Conservation (phyloP, 257 asterid genomes). For the Solanum chilense region DNA sequence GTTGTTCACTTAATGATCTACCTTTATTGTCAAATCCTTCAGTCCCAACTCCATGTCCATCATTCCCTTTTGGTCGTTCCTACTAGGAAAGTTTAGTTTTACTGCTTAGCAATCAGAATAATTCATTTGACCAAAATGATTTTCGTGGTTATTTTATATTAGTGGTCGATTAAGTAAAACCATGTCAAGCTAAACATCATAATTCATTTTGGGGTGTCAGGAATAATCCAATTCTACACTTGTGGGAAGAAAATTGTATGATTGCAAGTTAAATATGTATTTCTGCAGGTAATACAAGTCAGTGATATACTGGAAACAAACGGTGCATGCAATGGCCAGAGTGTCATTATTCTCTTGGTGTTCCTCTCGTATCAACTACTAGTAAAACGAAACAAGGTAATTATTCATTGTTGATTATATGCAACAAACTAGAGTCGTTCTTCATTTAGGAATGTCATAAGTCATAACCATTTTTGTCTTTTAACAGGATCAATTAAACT, state of each 20-base stretch:
- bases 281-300: slow-evolving; percentile 83
- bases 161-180: not conserved
- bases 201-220: not conserved
- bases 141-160: not conserved
- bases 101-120: not conserved
- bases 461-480: slow-evolving; percentile 7
- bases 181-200: not conserved
- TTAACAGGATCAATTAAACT: slow-evolving; percentile 76
- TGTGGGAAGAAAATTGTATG: not conserved
- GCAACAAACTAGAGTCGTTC: not conserved
- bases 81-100: not conserved
- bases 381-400: slow-evolving; percentile 81
- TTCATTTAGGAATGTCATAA: not conserved
- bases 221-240: not conserved
- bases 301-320: slow-evolving; percentile 89
- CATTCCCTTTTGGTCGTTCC: not conserved
- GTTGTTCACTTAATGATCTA: not conserved
- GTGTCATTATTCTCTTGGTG: slow-evolving; percentile 81
- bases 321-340: slow-evolving; percentile 78
- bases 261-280: not conserved
- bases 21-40: not conserved
- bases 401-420: slow-evolving; percentile 1
- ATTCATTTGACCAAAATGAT: not conserved
- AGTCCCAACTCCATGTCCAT: not conserved
- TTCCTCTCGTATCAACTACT: slow-evolving; percentile 88